Evolutionary conservation across 75 land plant species (phyloP), one percentile per base, ranked within the genome.

Genomic region (Cupressus sempervirens): DNA sequence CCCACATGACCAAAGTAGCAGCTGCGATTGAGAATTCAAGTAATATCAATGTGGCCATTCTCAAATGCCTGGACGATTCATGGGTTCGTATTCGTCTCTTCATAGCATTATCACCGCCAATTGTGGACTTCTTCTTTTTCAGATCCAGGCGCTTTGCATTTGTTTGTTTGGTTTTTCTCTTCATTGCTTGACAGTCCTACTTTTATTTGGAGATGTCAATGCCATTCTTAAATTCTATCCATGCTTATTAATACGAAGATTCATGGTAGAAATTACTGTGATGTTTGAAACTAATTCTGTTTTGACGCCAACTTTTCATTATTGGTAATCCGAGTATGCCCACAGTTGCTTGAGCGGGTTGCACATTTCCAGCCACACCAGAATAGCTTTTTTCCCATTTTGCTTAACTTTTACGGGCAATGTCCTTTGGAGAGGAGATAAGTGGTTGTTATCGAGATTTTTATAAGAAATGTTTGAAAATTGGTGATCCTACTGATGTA

Each of bases 1-100:
- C 46, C 29, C 80, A 77, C 46, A 77, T 77, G 80, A 13, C 48
- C 46, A 77, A 7, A 77, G 80, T 76, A 20, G 80, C 80, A 36
- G 43, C 80, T 77, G 4, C 20, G 29, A 40, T 77, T 0, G 46
- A 77, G 29, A 77, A 8, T 0, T 41, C 23, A 0, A 40, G 29
- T 23, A 77, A 77, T 23, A 77, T 77, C 12, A 43, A 41, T 43
- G 46, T 77, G 4, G 80, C 46, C 48, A 77, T 77, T 77, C 48
- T 77, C 46, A 77, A 77, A 29, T 72, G 81, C 81, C 26, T 77
- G 11, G 81, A 77, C 4, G 15, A 75, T 36, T 75, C 43, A 36
- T 75, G 77, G 77, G 43, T 75, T 4, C 6, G 8, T 75, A 62
- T 62, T 35, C 3, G 12, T 73, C 38, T 18, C 41, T 18, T 7